These are phyloP conservation scores for Serendipita vermifera DNA, from an alignment of 768 basidiomycete species.

Conservation along the genomic window DNA sequence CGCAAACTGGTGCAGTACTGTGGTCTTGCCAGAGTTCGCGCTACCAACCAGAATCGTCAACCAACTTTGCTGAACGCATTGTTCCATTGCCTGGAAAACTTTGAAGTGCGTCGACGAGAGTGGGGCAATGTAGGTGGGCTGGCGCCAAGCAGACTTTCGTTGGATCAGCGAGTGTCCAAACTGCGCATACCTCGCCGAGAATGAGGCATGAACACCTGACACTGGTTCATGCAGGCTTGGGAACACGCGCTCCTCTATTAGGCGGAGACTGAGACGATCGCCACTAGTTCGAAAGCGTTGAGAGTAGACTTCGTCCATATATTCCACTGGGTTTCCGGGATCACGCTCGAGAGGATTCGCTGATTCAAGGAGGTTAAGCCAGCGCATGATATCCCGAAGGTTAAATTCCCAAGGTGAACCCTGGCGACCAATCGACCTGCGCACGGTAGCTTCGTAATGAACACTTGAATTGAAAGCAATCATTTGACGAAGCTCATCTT, in stretches of 20 bases:
- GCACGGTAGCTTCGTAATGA: conserved; percentile 49
- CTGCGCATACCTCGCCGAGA: conserved; percentile 31
- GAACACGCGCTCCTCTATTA: neutral
- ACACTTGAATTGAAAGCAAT: conserved; percentile 67
- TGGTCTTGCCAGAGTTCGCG: conserved; percentile 65
- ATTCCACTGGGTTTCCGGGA: conserved; percentile 43
- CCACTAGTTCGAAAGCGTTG: conserved; percentile 67
- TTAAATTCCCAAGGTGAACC: conserved; percentile 98
- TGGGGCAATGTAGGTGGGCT: conserved; percentile 32
- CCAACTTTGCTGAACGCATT: conserved; percentile 66
- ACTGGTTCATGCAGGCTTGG: conserved; percentile 22
- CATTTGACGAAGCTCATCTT: conserved; percentile 51
- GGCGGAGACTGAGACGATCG: conserved; percentile 39
- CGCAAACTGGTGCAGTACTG: conserved; percentile 56
- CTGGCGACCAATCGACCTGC: conserved; percentile 55
- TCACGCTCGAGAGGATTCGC: conserved; percentile 22
- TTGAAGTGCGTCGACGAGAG: conserved; percentile 51
- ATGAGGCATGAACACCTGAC: conserved; percentile 16
- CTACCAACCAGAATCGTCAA: conserved; percentile 78
- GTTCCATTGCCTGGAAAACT: conserved; percentile 60
- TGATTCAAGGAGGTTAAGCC: conserved; percentile 42
- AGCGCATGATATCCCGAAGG: conserved; percentile 82
- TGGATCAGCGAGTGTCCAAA: conserved; percentile 47
- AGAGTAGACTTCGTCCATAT: conserved; percentile 63
- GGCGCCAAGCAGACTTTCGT: conserved; percentile 24